These are phyloP conservation scores for Geoglossum glabrum DNA, from an alignment of 495 filamentous ascomycete genomes.

Conservation along the genomic window DNA sequence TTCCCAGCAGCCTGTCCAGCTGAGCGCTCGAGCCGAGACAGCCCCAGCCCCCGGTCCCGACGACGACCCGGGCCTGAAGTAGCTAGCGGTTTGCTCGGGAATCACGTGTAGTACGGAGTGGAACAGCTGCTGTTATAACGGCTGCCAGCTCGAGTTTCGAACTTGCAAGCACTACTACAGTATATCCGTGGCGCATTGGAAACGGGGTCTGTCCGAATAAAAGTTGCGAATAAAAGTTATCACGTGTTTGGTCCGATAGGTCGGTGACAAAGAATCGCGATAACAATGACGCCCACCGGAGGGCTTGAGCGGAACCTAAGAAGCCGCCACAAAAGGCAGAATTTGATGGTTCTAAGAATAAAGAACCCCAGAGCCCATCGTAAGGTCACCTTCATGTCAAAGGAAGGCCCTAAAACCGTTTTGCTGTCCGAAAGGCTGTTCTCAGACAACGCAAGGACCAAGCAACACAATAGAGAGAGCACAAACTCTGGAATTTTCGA, in stretches of 20 bases:
- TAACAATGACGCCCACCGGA: not conserved
- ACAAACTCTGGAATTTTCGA: not conserved
- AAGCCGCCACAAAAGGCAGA: not conserved
- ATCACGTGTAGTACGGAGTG: not conserved
- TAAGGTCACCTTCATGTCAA: not conserved
- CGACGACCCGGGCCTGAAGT: not conserved
- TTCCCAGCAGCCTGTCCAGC: not conserved
- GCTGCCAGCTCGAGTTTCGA: no score
- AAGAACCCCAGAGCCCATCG: not conserved
- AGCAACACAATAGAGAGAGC: not conserved
- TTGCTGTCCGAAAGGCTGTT: not conserved
- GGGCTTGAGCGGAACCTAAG: not conserved
- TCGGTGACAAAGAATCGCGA: not conserved
- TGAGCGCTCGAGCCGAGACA: not conserved
- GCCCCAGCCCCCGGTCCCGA: no score
- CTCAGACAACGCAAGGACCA: not conserved
- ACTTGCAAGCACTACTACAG: no score
- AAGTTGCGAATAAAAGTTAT: no score
- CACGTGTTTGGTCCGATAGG: not conserved
- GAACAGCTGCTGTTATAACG: no score
- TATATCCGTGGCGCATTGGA: no score
- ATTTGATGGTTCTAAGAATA: not conserved
- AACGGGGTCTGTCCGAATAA: no score
- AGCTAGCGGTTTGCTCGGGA: not conserved
- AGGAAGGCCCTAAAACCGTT: not conserved